phyloP scores from a whole-genome alignment of 371 early-diverging fungal species.

The Lichtheimia ornata region DNA sequence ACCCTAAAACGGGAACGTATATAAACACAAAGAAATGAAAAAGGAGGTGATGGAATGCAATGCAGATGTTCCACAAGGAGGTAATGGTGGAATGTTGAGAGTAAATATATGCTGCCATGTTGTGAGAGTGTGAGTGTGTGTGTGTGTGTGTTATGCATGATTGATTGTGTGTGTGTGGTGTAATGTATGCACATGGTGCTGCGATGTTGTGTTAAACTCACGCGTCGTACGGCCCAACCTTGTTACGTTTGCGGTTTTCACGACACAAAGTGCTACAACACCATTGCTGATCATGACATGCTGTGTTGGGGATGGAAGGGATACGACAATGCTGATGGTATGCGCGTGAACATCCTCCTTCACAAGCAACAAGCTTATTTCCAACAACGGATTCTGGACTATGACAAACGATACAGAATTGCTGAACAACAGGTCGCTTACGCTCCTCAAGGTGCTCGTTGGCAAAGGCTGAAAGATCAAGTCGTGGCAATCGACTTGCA shows the following conservation, averaged over 20 bases:
- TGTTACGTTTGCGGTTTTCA: slow-evolving; percentile 22
- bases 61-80: no score
- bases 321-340: slow-evolving; percentile 26
- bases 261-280: slow-evolving; percentile 26
- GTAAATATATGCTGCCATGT: no score
- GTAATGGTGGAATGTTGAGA: no score
- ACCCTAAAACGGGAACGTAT: no score
- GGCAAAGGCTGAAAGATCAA: slow-evolving; percentile 36
- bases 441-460: slow-evolving; percentile 36
- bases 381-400: slow-evolving; percentile 17
- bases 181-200: no score
- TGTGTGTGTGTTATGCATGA: no score
- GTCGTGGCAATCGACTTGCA: slow-evolving; percentile 35
- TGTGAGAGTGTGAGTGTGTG: no score
- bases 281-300: slow-evolving; percentile 18
- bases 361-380: slow-evolving; percentile 25
- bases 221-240: slow-evolving; percentile 23
- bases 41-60: no score
- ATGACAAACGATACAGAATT: slow-evolving; percentile 37
- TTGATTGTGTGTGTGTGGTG: no score
- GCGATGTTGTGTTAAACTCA: slow-evolving; percentile 3
- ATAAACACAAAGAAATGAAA: no score
- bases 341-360: slow-evolving; percentile 40
- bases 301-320: slow-evolving; percentile 6
- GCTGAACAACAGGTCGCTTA: slow-evolving; percentile 33